Base-by-base conservation (phyloP, 208 protist genomes). In the Paratrypanosoma confusum region DNA sequence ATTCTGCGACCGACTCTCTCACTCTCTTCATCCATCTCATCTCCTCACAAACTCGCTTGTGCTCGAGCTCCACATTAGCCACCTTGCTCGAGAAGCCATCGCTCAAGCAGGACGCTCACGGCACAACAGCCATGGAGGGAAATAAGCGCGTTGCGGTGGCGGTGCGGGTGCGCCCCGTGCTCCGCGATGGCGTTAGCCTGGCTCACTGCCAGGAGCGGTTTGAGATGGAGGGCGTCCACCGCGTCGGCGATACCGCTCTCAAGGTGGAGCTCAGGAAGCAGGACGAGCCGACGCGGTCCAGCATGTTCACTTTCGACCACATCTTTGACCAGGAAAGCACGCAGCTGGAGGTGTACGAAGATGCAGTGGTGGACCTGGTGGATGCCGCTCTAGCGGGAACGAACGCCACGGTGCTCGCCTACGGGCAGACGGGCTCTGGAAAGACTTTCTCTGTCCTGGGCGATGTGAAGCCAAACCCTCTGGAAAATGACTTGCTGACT, bases 401-500 rank as follows among this genome's bases (percentile, higher is more conserved):
- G 54, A 92, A 95, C 66, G 81, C 78, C 42, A 95, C 86, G 16
- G 52, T 95, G 10, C 88, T 95, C 52, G 83, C 86, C 28, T 95
- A 95, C 45, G 86, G 86, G 1, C 86, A 95, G 38, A 95, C 86
- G 0, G 86, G 86, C 31, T 86, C 72, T 58, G 86, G 86, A 21
- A 95, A 95, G 57, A 95, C 86, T 27, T 88, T 73, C 60, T 91
- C 76, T 44, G 85, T 92, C 57, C 88, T 79, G 2, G 86, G 86
- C n/a, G 86, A 84, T 17, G 77, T 76, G 24, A 75, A 89, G 27
- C 82, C 72, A 52, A 89, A 90, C 43, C 54, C 57, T 29, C 41
- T 65, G 5, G 59, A 59, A 25, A 51, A 69, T 36, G 50, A 62
- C 40, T 25, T 64, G n/a, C 48, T 69, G 7, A 69, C 61, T 3